phyloP scores from a whole-genome alignment of 257 asterid genomes.

The Solanum chmielewskii region DNA sequence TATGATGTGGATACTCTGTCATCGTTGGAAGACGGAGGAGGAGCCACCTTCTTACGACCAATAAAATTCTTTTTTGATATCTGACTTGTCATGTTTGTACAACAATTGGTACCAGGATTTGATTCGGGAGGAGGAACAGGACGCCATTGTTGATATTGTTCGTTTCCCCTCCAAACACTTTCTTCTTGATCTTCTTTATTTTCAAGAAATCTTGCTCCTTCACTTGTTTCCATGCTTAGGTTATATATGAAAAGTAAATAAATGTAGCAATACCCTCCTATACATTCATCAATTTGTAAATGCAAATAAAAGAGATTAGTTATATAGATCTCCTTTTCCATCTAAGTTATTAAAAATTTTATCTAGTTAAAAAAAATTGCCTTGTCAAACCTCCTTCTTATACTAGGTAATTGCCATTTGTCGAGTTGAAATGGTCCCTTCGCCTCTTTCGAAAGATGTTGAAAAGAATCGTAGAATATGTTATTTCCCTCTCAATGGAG shows the following conservation, averaged over 20 bases:
- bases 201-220: slow-evolving; percentile 4
- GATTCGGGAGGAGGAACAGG: neutral
- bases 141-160: neutral
- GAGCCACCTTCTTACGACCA: neutral
- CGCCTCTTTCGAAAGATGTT: neutral
- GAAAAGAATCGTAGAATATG: neutral
- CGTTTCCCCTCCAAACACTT: neutral
- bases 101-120: neutral
- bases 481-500: neutral
- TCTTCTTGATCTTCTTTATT: slow-evolving; percentile 8
- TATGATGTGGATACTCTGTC: no score
- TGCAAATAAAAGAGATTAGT: neutral
- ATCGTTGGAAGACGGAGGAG: neutral
- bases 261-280: neutral
- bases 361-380: neutral
- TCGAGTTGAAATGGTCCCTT: neutral
- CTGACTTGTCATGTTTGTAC: neutral
- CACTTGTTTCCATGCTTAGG: neutral
- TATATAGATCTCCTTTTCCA: neutral
- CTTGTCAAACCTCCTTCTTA: neutral
- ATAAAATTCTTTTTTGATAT: neutral
- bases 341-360: neutral
- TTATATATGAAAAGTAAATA: neutral
- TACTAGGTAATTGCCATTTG: neutral
- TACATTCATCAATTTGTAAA: neutral